phyloP scores from a whole-genome alignment of 306 rosid genomes.

The Ormosia emarginata region DNA sequence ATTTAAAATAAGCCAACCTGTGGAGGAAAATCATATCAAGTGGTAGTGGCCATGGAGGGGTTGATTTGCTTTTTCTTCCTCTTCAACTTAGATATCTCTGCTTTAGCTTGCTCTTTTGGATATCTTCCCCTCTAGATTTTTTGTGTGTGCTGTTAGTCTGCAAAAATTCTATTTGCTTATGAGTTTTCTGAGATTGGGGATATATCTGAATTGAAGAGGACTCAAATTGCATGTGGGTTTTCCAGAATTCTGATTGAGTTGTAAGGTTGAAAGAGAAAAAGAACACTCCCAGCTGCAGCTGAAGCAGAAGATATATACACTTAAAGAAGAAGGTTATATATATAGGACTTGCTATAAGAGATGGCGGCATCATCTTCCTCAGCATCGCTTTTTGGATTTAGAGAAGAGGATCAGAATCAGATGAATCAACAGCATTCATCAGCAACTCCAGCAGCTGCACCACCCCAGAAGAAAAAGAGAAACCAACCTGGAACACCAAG shows the following conservation, averaged over 20 bases:
- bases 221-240: conserved; percentile 56
- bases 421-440: conserved; percentile 70
- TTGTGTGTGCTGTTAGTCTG: not conserved
- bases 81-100: not conserved
- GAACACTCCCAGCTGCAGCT: not conserved
- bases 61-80: conserved; percentile 30
- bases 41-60: conserved; percentile 17
- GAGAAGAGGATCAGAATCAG: conserved; percentile 66
- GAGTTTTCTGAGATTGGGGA: conserved; percentile 28
- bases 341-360: not conserved
- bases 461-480: conserved; percentile 74
- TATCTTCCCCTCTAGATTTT: not conserved
- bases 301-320: not conserved
- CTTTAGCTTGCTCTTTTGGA: not conserved
- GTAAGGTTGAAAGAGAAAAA: not conserved
- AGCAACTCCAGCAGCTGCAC: conserved; percentile 32
- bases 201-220: conserved; percentile 24
- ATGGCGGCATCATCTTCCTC: conserved; percentile 85
- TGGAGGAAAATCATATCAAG: conserved; percentile 16
- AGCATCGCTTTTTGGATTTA: conserved; percentile 48
- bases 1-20: conserved; percentile 21
- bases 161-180: conserved; percentile 1
- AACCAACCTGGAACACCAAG: conserved; percentile 96
- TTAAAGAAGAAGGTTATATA: not conserved
- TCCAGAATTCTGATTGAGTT: conserved; percentile 39